Conservation (phyloP, 2,329 filamentous ascomycete genomes). For the Claviceps humidiphila region DNA sequence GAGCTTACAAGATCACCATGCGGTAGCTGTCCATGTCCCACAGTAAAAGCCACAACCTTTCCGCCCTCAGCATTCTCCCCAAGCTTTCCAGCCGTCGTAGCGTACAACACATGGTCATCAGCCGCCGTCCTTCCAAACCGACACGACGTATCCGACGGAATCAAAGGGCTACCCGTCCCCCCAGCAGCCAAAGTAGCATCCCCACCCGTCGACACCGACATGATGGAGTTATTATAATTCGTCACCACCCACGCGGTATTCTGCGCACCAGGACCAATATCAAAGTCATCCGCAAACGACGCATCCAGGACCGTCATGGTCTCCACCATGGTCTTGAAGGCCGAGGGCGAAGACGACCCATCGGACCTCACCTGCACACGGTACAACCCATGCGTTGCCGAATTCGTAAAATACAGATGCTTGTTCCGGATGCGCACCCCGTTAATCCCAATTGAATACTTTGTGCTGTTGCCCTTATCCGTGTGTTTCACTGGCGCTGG, state of each 20-base stretch:
- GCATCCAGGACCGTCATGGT: conserved; percentile 5
- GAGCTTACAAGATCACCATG: too few relatives aligned
- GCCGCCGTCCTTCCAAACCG: not conserved
- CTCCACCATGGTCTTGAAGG: conserved; percentile 5
- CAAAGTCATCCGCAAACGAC: conserved; percentile 11
- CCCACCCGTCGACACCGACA: conserved; percentile 3
- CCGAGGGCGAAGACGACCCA: not conserved
- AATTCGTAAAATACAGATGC: conserved; percentile 34
- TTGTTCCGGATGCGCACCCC: conserved; percentile 29
- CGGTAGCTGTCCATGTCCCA: not conserved
- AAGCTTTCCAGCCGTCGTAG: not conserved
- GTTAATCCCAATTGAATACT: conserved; percentile 16
- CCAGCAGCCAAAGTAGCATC: not conserved
- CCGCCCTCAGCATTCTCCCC: not conserved
- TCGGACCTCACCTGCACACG: conserved; percentile 7
- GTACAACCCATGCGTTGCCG: conserved; percentile 20
- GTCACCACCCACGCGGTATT: conserved; percentile 8
- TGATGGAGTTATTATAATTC: conserved; percentile 6
- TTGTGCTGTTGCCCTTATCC: conserved; percentile 17
- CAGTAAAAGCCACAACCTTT: conserved; percentile 1
- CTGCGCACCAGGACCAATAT: conserved; percentile 4
- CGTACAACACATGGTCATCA: conserved; percentile 3
- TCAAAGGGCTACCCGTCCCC: not conserved
- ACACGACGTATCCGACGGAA: not conserved
- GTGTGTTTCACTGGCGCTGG: conserved; percentile 17